Evolutionary conservation across 2,329 filamentous ascomycete species (phyloP), one percentile per base, ranked within the genome.

Genomic region (Pyrenophora seminiperda): DNA sequence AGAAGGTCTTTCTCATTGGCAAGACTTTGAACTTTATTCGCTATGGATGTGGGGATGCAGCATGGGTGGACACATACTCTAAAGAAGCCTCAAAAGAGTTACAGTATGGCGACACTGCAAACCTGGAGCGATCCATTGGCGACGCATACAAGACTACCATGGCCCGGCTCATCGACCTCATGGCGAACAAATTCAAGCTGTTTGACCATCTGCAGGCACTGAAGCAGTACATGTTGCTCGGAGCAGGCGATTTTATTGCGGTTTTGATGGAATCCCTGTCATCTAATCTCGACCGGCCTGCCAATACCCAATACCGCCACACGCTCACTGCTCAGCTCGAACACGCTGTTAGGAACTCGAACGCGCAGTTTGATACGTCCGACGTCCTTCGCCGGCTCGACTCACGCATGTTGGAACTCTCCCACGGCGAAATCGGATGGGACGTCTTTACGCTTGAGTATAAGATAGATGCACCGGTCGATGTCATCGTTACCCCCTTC

Each of bases 371-470:
- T 69, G 94, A 99, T 73, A 89, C 89, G 3, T 84, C 90, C 1
- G 95, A 99, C 68, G 92, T 99, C 4, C 83, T 99, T 20, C 86
- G 91, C 4, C 85, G 94, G 9, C 82, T 99, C 3, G 94, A 99
- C 73, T 93, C 94, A n/a, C 89, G 95, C 54, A 97, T 99, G 93
- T 82, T 99, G 32, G 93, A 97, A 75, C 82, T 97, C 5, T 95
- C 89, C 7, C 92, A 97, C 64, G 94, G 94, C 42, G 94, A 99
- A 65, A 97, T 97, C 44, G 94, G 94, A 41, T 99, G 94, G 94
- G 94, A 99, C 69, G 96, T 95, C 69, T 99, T 99, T 75, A 99
- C 94, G 0, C 84, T 99, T 7, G 95, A 99, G 72, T 99, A 99
- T 77, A 97, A 97, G 72, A 94, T 99, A 61, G 92, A 96, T 70